Evolutionary conservation across 2,329 filamentous ascomycete species (phyloP).

Genomic region (Hyphodiscus sp.): DNA sequence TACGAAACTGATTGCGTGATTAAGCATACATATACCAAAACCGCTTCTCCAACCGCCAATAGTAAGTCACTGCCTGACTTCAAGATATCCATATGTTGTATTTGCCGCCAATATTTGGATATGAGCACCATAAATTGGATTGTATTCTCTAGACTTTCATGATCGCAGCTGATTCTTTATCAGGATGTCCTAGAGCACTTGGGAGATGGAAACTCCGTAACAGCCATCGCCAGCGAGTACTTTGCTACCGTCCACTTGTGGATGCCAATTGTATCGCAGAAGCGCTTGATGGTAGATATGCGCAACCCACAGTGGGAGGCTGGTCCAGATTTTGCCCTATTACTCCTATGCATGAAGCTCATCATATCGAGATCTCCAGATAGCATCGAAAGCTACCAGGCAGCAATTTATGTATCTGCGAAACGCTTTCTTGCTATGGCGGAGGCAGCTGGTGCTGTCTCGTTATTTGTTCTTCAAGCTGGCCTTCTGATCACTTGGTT

Average conservation of each 20-base stretch:
- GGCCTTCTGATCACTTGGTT: conserved; percentile 41
- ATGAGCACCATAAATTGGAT: no score
- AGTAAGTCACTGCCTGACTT: conserved; percentile 24
- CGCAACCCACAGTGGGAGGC: conserved; percentile 37
- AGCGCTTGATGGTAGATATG: conserved; percentile 35
- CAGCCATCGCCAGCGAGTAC: conserved; percentile 35
- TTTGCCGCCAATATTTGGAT: not conserved
- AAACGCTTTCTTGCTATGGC: conserved; percentile 37
- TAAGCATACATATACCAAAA: conserved; percentile 33
- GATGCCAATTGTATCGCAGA: conserved; percentile 43
- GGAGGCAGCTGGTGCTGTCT: conserved; percentile 37
- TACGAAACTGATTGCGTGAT: conserved; percentile 8
- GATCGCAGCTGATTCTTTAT: not conserved
- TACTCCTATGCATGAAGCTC: conserved; percentile 45
- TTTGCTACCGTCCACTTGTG: conserved; percentile 40
- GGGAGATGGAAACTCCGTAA: conserved; percentile 33
- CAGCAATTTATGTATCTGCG: conserved; percentile 36
- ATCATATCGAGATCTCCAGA: conserved; percentile 33
- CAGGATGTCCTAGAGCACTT: conserved; percentile 36
- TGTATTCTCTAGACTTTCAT: not conserved
- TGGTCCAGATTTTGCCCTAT: conserved; percentile 39
- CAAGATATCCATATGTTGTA: not conserved
- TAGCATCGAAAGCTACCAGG: conserved; percentile 31
- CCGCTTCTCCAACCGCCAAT: conserved; percentile 34
- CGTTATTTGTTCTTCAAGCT: conserved; percentile 39